Conservation (phyloP, 1,284 basidiomycete species). For the Heterobasidion parviporum region DNA sequence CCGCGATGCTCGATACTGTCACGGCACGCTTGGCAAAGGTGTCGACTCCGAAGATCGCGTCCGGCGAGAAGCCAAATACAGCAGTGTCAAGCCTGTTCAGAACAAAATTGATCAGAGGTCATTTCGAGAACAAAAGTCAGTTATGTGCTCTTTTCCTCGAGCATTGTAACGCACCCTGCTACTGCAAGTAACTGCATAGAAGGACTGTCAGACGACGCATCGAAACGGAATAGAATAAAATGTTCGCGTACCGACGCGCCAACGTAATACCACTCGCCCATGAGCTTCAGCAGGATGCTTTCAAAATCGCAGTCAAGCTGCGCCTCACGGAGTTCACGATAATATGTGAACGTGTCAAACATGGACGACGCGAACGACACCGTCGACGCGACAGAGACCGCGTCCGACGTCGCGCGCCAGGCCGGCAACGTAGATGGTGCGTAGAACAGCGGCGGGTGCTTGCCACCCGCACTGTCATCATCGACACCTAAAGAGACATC, state of each 20-base stretch:
- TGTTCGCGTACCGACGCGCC: conserved; percentile 20
- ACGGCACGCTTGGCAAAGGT: conserved; percentile 37
- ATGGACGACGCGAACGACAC: conserved; percentile 33
- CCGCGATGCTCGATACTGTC: conserved; percentile 45
- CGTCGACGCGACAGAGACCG: conserved; percentile 13
- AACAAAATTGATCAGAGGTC: neutral
- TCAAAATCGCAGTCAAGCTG: conserved; percentile 40
- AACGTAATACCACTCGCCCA: conserved; percentile 26
- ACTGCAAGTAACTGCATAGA: conserved; percentile 17
- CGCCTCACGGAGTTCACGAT: conserved; percentile 43
- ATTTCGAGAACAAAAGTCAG: neutral
- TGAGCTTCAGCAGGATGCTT: conserved; percentile 23
- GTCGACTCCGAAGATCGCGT: conserved; percentile 38
- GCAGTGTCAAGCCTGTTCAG: conserved; percentile 22
- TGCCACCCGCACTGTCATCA: too few relatives aligned
- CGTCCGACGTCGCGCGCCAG: conserved; percentile 8
- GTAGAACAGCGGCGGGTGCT: neutral
- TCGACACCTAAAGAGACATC: too few relatives aligned
- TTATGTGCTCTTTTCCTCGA: neutral
- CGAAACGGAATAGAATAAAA: too few relatives aligned
- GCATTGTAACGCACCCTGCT: conserved; percentile 14
- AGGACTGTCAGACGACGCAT: neutral
- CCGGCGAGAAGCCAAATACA: conserved; percentile 53
- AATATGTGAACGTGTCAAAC: conserved; percentile 45
- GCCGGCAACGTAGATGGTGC: conserved; percentile 8